A percentile compares a stretch with the other conserved stretches of the same genome.
Evolutionary conservation across 2,329 filamentous ascomycete species (phyloP).

Genomic region (Ceratocystis destructans): DNA sequence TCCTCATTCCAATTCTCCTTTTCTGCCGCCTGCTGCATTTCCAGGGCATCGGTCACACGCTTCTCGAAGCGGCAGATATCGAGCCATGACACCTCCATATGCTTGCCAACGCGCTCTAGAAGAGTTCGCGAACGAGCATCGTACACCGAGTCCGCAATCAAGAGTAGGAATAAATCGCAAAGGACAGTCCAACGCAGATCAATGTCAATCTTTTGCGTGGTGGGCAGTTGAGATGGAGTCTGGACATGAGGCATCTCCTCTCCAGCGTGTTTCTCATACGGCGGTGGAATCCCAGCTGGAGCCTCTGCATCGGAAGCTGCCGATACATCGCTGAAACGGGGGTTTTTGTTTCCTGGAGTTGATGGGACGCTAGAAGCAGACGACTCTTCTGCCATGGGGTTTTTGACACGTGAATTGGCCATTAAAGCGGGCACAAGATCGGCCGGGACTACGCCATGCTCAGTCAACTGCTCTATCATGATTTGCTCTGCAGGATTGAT

Average conservation of each 20-base stretch:
- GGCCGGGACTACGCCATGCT: conserved; percentile 73
- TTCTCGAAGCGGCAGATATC: conserved; percentile 97
- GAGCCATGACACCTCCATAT: conserved; percentile 71
- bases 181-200: conserved; percentile 94
- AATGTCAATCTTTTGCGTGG: conserved; percentile 76
- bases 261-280: conserved; percentile 49
- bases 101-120: conserved; percentile 67
- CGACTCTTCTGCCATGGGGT: conserved; percentile 57
- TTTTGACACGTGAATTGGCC: conserved; percentile 84
- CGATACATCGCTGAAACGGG: conserved; percentile 20
- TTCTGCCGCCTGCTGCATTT: conserved; percentile 90
- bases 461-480: conserved; percentile 95
- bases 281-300: conserved; percentile 39
- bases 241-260: conserved; percentile 67
- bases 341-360: conserved; percentile 11
- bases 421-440: conserved; percentile 80
- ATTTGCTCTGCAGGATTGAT: conserved; percentile 82
- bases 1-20: conserved; percentile 98
- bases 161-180: conserved; percentile 83
- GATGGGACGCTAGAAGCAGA: conserved; percentile 11
- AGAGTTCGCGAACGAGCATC: conserved; percentile 76
- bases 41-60: conserved; percentile 85
- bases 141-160: conserved; percentile 94
- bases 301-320: conserved; percentile 29
- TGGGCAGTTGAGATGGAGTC: conserved; percentile 68